Conservation (phyloP, 2,329 filamentous ascomycete genomes). For the Exophiala phaeomuriformis region DNA sequence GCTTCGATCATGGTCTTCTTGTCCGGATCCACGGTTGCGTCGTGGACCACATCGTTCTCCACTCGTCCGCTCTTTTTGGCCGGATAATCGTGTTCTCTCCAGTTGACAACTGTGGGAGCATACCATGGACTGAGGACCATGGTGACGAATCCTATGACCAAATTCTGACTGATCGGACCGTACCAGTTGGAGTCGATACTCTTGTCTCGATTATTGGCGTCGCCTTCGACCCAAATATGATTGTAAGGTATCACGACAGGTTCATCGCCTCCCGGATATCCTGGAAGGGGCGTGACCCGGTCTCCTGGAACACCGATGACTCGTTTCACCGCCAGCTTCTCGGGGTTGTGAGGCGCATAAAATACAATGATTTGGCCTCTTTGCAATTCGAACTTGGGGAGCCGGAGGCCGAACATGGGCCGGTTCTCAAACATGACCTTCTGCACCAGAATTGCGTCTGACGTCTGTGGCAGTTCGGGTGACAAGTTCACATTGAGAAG, state of each 20-base stretch:
- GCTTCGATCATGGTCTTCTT: slow-evolving; percentile 5
- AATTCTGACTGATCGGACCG: slow-evolving; percentile 67
- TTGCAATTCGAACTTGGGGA: slow-evolving; percentile 51
- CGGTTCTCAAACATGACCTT: slow-evolving; percentile 31
- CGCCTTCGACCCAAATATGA: slow-evolving; percentile 93
- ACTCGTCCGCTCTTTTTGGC: slow-evolving; percentile 25
- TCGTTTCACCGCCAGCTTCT: slow-evolving; percentile 64
- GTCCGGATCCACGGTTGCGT: slow-evolving; percentile 20
- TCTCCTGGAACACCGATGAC: slow-evolving; percentile 78
- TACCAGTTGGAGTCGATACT: slow-evolving; percentile 83
- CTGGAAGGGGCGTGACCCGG: slow-evolving; percentile 57
- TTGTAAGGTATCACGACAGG: slow-evolving; percentile 64
- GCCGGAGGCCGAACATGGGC: slow-evolving; percentile 33
- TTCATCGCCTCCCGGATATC: slow-evolving; percentile 47
- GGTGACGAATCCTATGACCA: slow-evolving; percentile 69
- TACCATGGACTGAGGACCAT: slow-evolving; percentile 61
- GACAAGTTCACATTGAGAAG: slow-evolving; percentile 61
- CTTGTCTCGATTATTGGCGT: slow-evolving; percentile 60
- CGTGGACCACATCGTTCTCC: slow-evolving; percentile 21
- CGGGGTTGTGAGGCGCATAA: slow-evolving; percentile 26
- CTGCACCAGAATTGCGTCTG: slow-evolving; percentile 36
- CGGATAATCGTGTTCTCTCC: slow-evolving; percentile 36
- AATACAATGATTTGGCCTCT: slow-evolving; percentile 71
- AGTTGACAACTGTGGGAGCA: slow-evolving; percentile 43
- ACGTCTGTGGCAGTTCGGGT: slow-evolving; percentile 36